These are phyloP conservation scores for Globisporangium middletonii DNA, from an alignment of 352 stramenopile species.

Conservation along the genomic window DNA sequence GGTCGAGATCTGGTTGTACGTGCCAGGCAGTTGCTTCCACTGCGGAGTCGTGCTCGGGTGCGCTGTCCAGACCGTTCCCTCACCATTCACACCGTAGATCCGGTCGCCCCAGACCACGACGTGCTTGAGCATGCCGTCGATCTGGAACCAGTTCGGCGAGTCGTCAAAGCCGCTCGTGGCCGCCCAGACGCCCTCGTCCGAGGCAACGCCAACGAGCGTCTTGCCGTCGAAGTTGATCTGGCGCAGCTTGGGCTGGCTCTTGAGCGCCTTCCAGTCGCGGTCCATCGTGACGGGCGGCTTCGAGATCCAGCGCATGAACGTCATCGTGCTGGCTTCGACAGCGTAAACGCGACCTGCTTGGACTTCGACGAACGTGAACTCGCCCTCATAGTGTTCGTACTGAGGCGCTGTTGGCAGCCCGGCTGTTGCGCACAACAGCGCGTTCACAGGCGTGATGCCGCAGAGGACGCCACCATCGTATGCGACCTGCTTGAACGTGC, in stretches of 20 bases:
- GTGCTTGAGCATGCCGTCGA: slow-evolving; percentile 16
- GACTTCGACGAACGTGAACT: slow-evolving; percentile 17
- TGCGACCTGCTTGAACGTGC: slow-evolving; percentile 12
- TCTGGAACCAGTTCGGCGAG: slow-evolving; percentile 15
- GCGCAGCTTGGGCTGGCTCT: slow-evolving; percentile 8
- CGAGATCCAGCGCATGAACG: slow-evolving; percentile 15
- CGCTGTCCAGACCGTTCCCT: slow-evolving; percentile 14
- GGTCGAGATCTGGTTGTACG: slow-evolving; percentile 19
- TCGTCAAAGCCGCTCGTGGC: slow-evolving; percentile 14
- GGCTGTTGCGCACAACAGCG: slow-evolving; percentile 16
- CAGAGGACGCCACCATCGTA: slow-evolving; percentile 25
- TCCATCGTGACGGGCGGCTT: slow-evolving; percentile 1
- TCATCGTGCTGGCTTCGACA: slow-evolving; percentile 2
- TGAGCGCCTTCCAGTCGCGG: slow-evolving; percentile 9
- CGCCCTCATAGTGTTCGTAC: slow-evolving; percentile 10
- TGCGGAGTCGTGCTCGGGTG: slow-evolving; percentile 2
- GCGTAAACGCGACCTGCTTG: slow-evolving; percentile 15
- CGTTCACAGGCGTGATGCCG: slow-evolving; percentile 5
- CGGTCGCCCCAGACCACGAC: slow-evolving; percentile 21
- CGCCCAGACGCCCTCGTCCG: slow-evolving; percentile 11
- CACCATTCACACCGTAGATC: slow-evolving; percentile 16
- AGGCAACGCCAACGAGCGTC: slow-evolving; percentile 12
- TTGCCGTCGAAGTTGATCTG: slow-evolving; percentile 21
- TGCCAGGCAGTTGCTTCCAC: slow-evolving; percentile 13
- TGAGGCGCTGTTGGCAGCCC: slow-evolving; percentile 6